These are phyloP conservation scores for Ceratocystis cubensis DNA, from an alignment of 2,329 filamentous ascomycete species.

Conservation along the genomic window DNA sequence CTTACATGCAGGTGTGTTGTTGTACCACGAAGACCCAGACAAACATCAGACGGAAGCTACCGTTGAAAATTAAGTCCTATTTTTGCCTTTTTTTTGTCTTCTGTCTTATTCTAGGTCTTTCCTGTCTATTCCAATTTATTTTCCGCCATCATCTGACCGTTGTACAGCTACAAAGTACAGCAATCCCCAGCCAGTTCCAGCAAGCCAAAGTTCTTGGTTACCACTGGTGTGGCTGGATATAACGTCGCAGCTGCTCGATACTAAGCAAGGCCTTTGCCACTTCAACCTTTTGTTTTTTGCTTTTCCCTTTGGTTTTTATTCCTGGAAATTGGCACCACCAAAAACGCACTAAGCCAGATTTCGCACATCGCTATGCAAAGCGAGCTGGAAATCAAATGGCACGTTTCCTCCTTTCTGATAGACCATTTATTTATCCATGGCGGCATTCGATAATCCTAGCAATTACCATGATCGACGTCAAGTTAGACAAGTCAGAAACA, in stretches of 20 bases:
- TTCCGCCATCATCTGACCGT: neutral
- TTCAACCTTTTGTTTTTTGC: neutral
- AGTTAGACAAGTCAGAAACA: conserved; percentile 1
- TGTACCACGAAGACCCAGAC: neutral
- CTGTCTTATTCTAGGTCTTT: neutral
- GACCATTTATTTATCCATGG: neutral
- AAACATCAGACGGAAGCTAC: conserved; percentile 13
- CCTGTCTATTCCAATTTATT: neutral
- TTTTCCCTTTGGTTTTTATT: neutral
- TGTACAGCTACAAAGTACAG: neutral
- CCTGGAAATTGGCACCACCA: neutral
- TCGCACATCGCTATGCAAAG: neutral
- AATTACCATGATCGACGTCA: neutral
- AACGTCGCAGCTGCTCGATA: neutral
- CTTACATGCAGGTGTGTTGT: neutral
- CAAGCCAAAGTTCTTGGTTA: neutral
- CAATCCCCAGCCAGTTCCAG: neutral
- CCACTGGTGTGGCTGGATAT: neutral
- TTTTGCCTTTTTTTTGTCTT: neutral
- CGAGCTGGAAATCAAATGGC: neutral
- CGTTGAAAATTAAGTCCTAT: conserved; percentile 7
- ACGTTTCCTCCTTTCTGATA: neutral
- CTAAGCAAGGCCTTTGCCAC: too few relatives aligned
- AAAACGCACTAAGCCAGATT: neutral
- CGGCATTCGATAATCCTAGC: neutral